Conservation (phyloP, 805 yeast genomes). For the Teunomyces panamensis region DNA sequence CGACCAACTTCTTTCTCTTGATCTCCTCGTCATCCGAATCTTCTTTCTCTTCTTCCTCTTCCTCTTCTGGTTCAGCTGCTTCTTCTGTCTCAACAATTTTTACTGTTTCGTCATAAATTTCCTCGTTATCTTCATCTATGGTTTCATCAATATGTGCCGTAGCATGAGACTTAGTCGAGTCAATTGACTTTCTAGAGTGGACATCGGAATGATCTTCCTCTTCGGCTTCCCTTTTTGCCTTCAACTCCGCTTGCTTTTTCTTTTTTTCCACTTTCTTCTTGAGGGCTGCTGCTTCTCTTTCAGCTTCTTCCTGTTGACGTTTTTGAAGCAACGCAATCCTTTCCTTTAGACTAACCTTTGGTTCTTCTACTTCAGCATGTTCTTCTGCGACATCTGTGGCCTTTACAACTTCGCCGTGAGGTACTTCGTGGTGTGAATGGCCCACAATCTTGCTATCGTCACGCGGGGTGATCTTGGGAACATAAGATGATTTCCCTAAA, state of each 20-base stretch:
- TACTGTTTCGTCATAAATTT: slow-evolving; percentile 6
- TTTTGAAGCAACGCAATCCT: slow-evolving; percentile 81
- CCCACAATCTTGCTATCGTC: slow-evolving; percentile 32
- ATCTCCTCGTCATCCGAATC: slow-evolving; percentile 76
- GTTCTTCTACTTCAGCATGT: slow-evolving; percentile 53
- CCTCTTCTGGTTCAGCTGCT: slow-evolving; percentile 32
- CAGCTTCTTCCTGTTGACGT: slow-evolving; percentile 77
- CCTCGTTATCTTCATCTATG: slow-evolving; percentile 13
- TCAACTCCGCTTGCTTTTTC: slow-evolving; percentile 35
- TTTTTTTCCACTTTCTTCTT: slow-evolving; percentile 40
- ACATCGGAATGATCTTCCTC: slow-evolving; percentile 11
- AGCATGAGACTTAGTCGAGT: background rate
- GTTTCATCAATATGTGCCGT: slow-evolving; percentile 7
- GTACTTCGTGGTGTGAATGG: slow-evolving; percentile 27
- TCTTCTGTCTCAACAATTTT: slow-evolving; percentile 8
- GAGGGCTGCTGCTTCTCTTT: slow-evolving; percentile 59
- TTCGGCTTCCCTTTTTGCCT: slow-evolving; percentile 21
- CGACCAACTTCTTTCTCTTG: slow-evolving; percentile 73
- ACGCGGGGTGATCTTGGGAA: slow-evolving; percentile 46
- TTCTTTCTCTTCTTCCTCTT: slow-evolving; percentile 50
- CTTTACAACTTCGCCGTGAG: slow-evolving; percentile 23
- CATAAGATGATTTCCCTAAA: slow-evolving; percentile 58
- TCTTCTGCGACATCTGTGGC: slow-evolving; percentile 24
- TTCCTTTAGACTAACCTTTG: slow-evolving; percentile 80
- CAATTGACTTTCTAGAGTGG: slow-evolving; percentile 5